Percentiles rank a stretch among this genome's conserved stretches.
Evolutionary conservation across 345 rosid genomes (phyloP).

Genomic region (Melaleuca quinquenervia): DNA sequence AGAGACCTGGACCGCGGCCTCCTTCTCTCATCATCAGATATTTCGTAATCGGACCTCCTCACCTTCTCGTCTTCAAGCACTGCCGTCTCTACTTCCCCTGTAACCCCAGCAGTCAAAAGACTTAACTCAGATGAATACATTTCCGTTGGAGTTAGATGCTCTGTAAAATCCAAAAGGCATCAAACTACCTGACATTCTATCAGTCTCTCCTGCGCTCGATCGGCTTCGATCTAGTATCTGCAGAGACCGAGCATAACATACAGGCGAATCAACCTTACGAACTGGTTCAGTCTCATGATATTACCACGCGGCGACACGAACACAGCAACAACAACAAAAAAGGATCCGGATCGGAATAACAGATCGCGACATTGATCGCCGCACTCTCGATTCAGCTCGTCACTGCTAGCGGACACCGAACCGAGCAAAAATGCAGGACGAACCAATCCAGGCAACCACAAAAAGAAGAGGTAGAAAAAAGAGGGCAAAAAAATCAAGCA

Average conservation of each 20-base stretch:
- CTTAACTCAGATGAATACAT: background rate
- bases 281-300: background rate
- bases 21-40: slow-evolving; percentile 55
- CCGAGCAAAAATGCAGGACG: background rate
- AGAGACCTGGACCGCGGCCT: slow-evolving; percentile 42
- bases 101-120: background rate
- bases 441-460: background rate
- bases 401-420: background rate
- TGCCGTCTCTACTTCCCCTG: slow-evolving; percentile 37
- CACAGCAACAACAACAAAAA: background rate
- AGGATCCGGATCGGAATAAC: background rate
- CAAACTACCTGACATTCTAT: background rate
- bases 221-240: background rate
- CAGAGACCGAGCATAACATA: background rate
- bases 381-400: background rate
- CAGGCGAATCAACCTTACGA: background rate
- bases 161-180: background rate
- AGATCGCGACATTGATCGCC: background rate
- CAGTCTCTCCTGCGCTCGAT: background rate
- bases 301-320: background rate
- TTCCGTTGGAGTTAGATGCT: background rate
- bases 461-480: background rate
- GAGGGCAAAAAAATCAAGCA: background rate
- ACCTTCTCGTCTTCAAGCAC: slow-evolving; percentile 32
- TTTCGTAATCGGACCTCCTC: slow-evolving; percentile 37